Conservation (phyloP, 2,329 filamentous ascomycete species). For the Hymenoscyphus linearis region DNA sequence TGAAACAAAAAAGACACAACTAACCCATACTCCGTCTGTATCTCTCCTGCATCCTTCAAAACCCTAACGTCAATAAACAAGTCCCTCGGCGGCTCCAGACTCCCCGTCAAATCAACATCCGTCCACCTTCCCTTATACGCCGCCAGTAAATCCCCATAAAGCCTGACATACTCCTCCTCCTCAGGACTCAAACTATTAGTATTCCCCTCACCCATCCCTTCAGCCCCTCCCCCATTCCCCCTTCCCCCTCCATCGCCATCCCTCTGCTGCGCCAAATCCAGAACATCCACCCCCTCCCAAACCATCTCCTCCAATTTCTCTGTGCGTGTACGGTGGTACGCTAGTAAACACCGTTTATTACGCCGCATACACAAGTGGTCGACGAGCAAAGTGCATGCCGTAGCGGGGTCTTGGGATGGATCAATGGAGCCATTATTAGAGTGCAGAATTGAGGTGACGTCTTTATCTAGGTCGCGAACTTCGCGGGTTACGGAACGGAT, state of each 20-base stretch:
- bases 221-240: conserved; percentile 27
- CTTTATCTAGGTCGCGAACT: conserved; percentile 87
- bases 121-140: conserved; percentile 98
- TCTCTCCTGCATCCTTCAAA: conserved; percentile 93
- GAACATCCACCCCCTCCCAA: conserved; percentile 82
- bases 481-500: conserved; percentile 84
- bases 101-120: conserved; percentile 91
- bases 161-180: conserved; percentile 91
- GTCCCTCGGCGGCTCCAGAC: conserved; percentile 87
- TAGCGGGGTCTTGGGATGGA: conserved; percentile 76
- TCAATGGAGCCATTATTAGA: conserved; percentile 84
- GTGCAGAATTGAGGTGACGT: conserved; percentile 72
- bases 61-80: conserved; percentile 96
- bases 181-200: conserved; percentile 85
- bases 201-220: conserved; percentile 43
- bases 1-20: conserved; percentile 30
- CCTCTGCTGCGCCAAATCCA: conserved; percentile 57
- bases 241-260: conserved; percentile 30
- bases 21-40: conserved; percentile 97
- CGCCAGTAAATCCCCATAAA: conserved; percentile 88
- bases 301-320: conserved; percentile 92
- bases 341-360: conserved; percentile 91
- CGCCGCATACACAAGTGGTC: conserved; percentile 92
- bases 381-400: conserved; percentile 83
- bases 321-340: conserved; percentile 85